Conservation (phyloP, 371 early-diverging fungal genomes). For the Rhizopus stolonifer region DNA sequence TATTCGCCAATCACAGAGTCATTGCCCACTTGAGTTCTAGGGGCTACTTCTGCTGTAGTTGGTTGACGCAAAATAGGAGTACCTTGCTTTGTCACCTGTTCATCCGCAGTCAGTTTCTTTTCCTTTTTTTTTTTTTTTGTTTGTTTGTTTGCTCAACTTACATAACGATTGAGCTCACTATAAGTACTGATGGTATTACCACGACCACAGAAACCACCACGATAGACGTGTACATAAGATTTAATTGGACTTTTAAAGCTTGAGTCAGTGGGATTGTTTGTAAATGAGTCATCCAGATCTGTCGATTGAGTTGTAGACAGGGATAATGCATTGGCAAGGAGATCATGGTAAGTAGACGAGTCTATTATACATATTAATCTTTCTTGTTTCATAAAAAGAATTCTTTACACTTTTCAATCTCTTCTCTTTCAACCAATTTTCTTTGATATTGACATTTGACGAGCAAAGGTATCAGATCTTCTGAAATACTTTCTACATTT, state of each 20-base stretch:
- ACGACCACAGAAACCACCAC: slow-evolving; percentile 65
- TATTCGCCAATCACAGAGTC: slow-evolving; percentile 91
- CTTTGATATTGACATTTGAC: slow-evolving; percentile 77
- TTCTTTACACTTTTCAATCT: slow-evolving; percentile 62
- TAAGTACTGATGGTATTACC: slow-evolving; percentile 84
- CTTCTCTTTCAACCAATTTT: slow-evolving; percentile 64
- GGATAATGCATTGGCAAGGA: slow-evolving; percentile 45
- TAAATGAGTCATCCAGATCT: slow-evolving; percentile 29
- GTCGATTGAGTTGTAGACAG: slow-evolving; percentile 47
- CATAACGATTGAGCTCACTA: slow-evolving; percentile 82
- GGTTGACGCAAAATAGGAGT: slow-evolving; percentile 56
- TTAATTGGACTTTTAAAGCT: slow-evolving; percentile 49
- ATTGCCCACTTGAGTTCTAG: slow-evolving; percentile 78
- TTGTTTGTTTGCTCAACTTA: slow-evolving; percentile 36
- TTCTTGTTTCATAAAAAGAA: neutral
- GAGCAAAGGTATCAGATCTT: slow-evolving; percentile 84
- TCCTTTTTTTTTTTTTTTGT: no score
- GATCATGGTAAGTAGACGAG: slow-evolving; percentile 28
- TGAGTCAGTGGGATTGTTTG: slow-evolving; percentile 26
- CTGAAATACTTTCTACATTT: slow-evolving; percentile 73
- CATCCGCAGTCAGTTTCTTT: neutral
- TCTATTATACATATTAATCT: slow-evolving; percentile 22
- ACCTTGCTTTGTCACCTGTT: slow-evolving; percentile 60
- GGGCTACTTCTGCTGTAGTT: slow-evolving; percentile 62
- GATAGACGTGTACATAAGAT: slow-evolving; percentile 47